These are phyloP conservation scores for Pleoardoris graminearum DNA, from an alignment of 2,329 filamentous ascomycete genomes.

Conservation along the genomic window DNA sequence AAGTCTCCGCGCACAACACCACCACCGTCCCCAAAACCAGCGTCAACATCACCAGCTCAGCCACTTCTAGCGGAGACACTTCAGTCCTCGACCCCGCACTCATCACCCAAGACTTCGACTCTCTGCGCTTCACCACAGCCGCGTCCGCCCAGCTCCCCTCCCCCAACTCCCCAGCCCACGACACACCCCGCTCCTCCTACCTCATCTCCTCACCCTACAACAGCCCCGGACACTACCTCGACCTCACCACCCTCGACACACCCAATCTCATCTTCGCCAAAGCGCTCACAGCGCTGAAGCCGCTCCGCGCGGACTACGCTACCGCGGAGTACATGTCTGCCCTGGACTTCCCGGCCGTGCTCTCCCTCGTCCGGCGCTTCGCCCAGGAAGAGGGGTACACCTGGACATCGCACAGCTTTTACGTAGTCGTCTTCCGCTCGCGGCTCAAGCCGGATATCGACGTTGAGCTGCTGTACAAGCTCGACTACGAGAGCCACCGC, in stretches of 20 bases:
- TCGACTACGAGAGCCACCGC: constrained; percentile 78
- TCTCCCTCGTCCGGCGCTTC: constrained; percentile 62
- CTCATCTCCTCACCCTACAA: constrained; percentile 78
- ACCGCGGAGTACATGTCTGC: constrained; percentile 71
- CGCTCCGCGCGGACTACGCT: constrained; percentile 71
- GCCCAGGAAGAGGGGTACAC: constrained; percentile 47
- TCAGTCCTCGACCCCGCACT: constrained; percentile 27
- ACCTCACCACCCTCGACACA: constrained; percentile 67
- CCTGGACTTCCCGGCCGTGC: constrained; percentile 75
- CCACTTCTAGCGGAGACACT: neutral
- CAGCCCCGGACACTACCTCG: constrained; percentile 69
- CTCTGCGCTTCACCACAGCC: constrained; percentile 40
- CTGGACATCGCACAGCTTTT: constrained; percentile 71
- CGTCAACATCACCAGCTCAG: neutral
- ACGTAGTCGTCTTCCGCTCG: constrained; percentile 83
- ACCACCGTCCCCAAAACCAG: constrained; percentile 2
- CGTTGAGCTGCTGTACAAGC: constrained; percentile 66
- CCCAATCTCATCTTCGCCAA: constrained; percentile 71
- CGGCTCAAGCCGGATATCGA: constrained; percentile 69
- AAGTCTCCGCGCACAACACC: constrained; percentile 5
- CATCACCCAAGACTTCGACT: constrained; percentile 38
- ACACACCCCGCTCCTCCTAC: constrained; percentile 33
- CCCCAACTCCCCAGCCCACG: neutral
- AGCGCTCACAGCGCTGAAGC: constrained; percentile 67
- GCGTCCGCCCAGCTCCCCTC: constrained; percentile 31